Evolutionary conservation across 1,284 basidiomycete species (phyloP).

Genomic region (Chalciporus piperatoides): DNA sequence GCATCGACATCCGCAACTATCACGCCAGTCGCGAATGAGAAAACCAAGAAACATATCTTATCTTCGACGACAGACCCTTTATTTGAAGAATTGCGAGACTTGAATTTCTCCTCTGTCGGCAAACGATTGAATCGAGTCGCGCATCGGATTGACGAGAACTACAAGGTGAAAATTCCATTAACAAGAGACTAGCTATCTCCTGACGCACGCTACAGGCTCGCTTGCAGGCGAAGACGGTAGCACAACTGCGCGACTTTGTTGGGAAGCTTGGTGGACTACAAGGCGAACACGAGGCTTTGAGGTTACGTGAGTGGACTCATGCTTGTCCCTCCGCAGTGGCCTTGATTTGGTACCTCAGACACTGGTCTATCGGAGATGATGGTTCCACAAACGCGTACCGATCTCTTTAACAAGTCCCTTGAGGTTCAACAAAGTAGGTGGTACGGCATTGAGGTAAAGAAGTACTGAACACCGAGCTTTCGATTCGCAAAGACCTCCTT

Average conservation of each 20-base stretch:
- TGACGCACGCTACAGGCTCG: conserved; percentile 46
- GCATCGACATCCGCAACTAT: conserved; percentile 43
- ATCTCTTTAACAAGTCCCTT: conserved; percentile 86
- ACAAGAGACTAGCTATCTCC: conserved; percentile 20
- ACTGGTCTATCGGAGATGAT: conserved; percentile 92
- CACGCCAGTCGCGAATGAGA: conserved; percentile 61
- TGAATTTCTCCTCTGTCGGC: conserved; percentile 94
- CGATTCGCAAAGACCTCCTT: conserved; percentile 65
- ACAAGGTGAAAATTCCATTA: conserved; percentile 55
- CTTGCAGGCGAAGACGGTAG: conserved; percentile 85
- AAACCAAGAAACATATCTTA: conserved; percentile 86
- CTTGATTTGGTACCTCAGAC: conserved; percentile 48
- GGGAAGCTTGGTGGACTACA: conserved; percentile 91
- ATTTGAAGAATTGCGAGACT: conserved; percentile 80
- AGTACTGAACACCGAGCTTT: conserved; percentile 11
- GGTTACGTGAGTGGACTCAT: conserved; percentile 66
- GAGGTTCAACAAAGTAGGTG: conserved; percentile 93
- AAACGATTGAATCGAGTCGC: conserved; percentile 81
- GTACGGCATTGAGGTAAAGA: background rate
- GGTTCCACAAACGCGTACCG: conserved; percentile 80
- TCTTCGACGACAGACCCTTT: conserved; percentile 78
- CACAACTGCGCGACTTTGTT: conserved; percentile 93
- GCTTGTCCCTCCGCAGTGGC: conserved; percentile 5
- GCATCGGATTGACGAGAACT: conserved; percentile 85
- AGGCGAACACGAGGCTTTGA: conserved; percentile 84